Conservation (phyloP, 2,329 filamentous ascomycete genomes). For the Aureobasidium leucospermi region DNA sequence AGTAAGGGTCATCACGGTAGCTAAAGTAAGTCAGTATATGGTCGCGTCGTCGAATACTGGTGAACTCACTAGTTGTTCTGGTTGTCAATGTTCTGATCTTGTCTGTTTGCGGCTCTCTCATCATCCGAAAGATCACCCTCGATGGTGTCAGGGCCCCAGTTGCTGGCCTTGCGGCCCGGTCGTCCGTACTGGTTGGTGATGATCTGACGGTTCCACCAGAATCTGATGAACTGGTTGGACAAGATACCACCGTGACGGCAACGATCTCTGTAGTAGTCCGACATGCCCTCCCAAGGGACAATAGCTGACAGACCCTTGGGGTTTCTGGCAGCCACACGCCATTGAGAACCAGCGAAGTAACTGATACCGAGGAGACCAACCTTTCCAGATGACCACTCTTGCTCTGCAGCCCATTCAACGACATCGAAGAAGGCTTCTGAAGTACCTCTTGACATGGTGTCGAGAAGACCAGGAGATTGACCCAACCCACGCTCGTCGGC, state of each 20-base stretch:
- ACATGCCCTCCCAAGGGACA: conserved; percentile 51
- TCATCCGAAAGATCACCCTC: conserved; percentile 52
- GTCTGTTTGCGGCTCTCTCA: conserved; percentile 40
- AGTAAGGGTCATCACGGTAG: conserved; percentile 56
- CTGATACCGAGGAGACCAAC: conserved; percentile 40
- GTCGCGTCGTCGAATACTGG: conserved; percentile 30
- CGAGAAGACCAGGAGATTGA: conserved; percentile 45
- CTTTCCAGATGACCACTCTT: conserved; percentile 21
- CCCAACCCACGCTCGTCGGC: conserved; percentile 46
- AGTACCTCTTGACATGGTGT: conserved; percentile 47
- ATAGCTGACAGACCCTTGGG: conserved; percentile 46
- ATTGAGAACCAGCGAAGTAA: conserved; percentile 49
- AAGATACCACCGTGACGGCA: conserved; percentile 35
- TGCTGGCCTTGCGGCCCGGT: conserved; percentile 36
- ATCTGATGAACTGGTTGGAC: conserved; percentile 40
- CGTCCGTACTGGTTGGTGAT: conserved; percentile 61
- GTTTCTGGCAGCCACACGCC: conserved; percentile 46
- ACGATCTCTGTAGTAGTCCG: conserved; percentile 45
- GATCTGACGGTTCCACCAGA: conserved; percentile 63
- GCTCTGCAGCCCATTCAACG: conserved; percentile 19
- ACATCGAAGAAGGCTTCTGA: conserved; percentile 25
- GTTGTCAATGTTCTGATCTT: conserved; percentile 33
- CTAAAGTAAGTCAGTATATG: conserved; percentile 30
- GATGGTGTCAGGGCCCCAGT: conserved; percentile 48
- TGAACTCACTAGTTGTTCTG: conserved; percentile 20